These are phyloP conservation scores for Graphium sp. DNA, from an alignment of 2,329 filamentous ascomycete genomes.

Conservation along the genomic window DNA sequence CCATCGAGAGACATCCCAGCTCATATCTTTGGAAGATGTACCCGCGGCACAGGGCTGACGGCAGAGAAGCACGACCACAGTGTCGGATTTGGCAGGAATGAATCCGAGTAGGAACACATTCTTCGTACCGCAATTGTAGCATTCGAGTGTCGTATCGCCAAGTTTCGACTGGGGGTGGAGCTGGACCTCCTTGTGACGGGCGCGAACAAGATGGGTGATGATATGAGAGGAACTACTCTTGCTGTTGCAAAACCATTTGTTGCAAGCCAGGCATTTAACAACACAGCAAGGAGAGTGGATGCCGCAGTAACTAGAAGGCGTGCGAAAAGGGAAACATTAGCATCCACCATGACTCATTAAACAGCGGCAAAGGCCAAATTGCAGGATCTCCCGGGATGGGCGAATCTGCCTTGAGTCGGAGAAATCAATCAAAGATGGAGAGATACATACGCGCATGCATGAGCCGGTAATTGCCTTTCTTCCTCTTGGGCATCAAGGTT, in stretches of 20 bases:
- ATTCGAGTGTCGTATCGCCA: conserved; percentile 91
- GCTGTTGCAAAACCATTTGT: conserved; percentile 98
- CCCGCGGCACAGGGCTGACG: conserved; percentile 91
- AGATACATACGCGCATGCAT: conserved; percentile 78
- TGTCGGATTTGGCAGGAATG: conserved; percentile 96
- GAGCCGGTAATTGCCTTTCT: conserved; percentile 77
- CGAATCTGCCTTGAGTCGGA: no score
- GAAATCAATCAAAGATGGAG: conserved; percentile 5
- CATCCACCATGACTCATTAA: conserved; percentile 2
- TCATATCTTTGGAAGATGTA: conserved; percentile 97
- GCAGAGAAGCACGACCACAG: conserved; percentile 89
- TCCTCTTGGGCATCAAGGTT: conserved; percentile 47
- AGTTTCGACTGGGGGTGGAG: conserved; percentile 85
- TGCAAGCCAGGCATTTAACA: conserved; percentile 89
- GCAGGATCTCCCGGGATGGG: no score
- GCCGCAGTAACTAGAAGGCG: conserved; percentile 67
- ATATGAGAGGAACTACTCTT: conserved; percentile 97
- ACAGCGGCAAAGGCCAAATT: no score
- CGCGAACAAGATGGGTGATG: conserved; percentile 92
- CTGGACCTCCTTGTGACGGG: conserved; percentile 96
- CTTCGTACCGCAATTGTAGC: conserved; percentile 99
- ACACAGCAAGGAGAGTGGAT: conserved; percentile 93
- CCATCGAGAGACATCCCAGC: conserved; percentile 97
- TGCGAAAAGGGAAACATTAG: conserved; percentile 11
- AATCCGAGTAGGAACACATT: conserved; percentile 96